Base-by-base conservation (phyloP, 768 basidiomycete genomes). In the Lanmaoa rubissima region DNA sequence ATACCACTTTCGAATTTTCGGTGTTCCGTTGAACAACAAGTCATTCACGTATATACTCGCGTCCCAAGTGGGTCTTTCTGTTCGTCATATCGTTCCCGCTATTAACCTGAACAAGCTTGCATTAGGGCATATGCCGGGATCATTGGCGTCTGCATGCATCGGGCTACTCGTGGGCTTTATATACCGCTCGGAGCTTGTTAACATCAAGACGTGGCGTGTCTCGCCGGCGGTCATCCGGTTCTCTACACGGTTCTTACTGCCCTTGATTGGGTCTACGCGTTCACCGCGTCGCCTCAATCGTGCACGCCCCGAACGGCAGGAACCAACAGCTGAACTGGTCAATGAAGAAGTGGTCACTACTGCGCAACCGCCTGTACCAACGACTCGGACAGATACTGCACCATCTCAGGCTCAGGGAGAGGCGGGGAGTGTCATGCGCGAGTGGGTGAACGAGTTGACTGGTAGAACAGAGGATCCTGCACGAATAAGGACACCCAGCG, bases 111-210 rank as follows among this genome's bases (percentile, higher is more conserved):
- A 51, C 32, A 39, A 95, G 92, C 80, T 94, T 46, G 82, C 85
- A 5, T 71, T 90, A 35, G 83, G 82, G 19, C 83, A 84, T 24
- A 68, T 84, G 12, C 92, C 91, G 1, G 79, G 84, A 3, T 91
- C 92, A 8, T 71, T 80, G 9, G 75, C 82, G 1, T 80, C 83
- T 3, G 81, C 88, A 1, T 58, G 79, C 28, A 72, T 90, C 35
- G 94, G 94, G 24, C 57, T 93, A 8, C 60, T 88, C 10, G 74
- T 82, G 7, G 92, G 94, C 1, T 83, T 86, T 63, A 74, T 92
- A 36, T 96, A 95, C 69, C 87, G 92, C 39, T 88, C 92, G 9
- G 92, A 94, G 67, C 66, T 93, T 16, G 80, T 90, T 17, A 84
- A 83, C 52, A 78, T 94, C 48, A 94, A 94, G 65, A 72, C 80